Base-by-base conservation (phyloP, 2,329 filamentous ascomycete genomes). In the Colletotrichum sp. region DNA sequence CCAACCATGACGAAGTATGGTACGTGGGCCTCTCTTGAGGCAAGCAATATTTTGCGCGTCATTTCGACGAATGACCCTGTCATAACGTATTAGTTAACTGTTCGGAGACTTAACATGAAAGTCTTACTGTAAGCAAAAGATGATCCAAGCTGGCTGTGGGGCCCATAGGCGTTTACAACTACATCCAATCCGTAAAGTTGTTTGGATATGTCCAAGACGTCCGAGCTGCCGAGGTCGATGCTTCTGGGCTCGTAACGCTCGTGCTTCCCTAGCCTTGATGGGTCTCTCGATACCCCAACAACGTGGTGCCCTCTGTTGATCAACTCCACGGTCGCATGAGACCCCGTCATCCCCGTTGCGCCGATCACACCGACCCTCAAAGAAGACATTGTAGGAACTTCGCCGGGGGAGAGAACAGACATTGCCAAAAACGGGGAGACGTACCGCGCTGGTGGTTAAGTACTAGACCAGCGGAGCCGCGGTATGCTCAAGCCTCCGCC, bases 291-390 rank as follows among this genome's bases (percentile, higher is more conserved):
- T 25, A 70, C 36, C n/a, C 68, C 68, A n/a, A 70, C 27, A 15
- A 70, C 68, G 4, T 25, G 12, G n/a, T 70, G 68, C 11, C 68
- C 68, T 62, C 68, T 36, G 13, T 44, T 39, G 16, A 70, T 27
- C 55, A 70, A 36, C 36, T 70, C 68, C 25, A 63, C 57, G 34
- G 68, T 52, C 32, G 68, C 68, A 27, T 70, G 68, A 6, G 68
- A 70, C 15, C 68, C 68, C 57, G 68, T 70, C 68, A 70, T 70
- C 15, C 57, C 68, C 25, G 68, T 70, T 27, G 57, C 68, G 16
- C 57, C 68, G 3, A 70, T 44, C 25, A 70, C 68, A 22, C 55
- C 68, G 25, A 70, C 57, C 25, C 11, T 70, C n/a, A 70, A 27
- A 29, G 36, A 27, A 52, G 57, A n/a, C 68, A 70, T 68, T 11